Evolutionary conservation across 352 stramenopile species (phyloP).

Genomic region (Globisporangium radiosum): DNA sequence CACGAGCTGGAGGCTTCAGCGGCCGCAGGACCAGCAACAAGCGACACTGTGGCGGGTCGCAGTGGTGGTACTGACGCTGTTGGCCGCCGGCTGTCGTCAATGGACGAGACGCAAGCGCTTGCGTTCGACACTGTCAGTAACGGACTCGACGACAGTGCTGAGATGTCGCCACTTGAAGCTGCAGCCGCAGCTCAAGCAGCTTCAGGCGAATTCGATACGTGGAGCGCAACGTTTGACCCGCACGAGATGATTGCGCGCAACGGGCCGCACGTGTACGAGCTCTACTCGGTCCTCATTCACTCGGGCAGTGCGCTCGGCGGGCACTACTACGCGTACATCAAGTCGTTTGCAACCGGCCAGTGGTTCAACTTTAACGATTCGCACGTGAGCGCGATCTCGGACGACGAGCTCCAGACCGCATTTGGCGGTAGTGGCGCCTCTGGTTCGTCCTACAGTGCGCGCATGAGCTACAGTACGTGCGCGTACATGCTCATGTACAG

Average conservation of each 20-base stretch:
- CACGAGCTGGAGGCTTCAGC: conserved; percentile 51
- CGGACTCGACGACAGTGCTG: conserved; percentile 8
- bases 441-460: conserved; percentile 34
- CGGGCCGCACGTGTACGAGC: conserved; percentile 82
- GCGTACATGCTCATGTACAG: conserved; percentile 93
- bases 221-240: conserved; percentile 60
- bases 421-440: conserved; percentile 47
- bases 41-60: conserved; percentile 6
- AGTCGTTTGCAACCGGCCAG: conserved; percentile 68
- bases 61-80: neutral
- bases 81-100: conserved; percentile 55
- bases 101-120: conserved; percentile 63
- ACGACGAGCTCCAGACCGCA: conserved; percentile 68
- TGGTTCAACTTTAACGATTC: conserved; percentile 90
- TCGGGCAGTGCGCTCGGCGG: conserved; percentile 87
- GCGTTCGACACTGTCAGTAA: conserved; percentile 22
- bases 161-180: conserved; percentile 6
- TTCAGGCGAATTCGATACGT: conserved; percentile 41
- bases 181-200: conserved; percentile 1
- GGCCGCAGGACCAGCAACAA: conserved; percentile 5
- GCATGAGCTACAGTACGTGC: conserved; percentile 64
- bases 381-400: conserved; percentile 69
- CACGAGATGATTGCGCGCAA: conserved; percentile 51
- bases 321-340: conserved; percentile 94
- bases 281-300: conserved; percentile 92